Evolutionary conservation across 2,329 filamentous ascomycete genomes (phyloP).

Genomic region (Penicillium hordei): DNA sequence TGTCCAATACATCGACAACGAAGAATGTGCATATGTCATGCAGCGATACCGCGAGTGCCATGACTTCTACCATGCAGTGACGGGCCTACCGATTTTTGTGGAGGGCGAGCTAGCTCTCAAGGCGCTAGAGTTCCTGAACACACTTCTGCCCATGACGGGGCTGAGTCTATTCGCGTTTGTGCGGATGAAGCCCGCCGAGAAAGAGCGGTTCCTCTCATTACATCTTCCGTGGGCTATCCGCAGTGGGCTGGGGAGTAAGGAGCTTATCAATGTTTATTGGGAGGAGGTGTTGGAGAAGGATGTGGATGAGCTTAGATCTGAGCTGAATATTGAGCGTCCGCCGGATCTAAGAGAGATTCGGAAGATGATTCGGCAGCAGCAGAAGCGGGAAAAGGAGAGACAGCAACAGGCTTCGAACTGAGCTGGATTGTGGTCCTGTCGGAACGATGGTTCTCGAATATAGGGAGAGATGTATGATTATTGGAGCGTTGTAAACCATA

Average conservation of each 20-base stretch:
- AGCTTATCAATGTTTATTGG: constrained; percentile 97
- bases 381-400: constrained; percentile 61
- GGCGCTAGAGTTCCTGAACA: constrained; percentile 96
- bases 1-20: constrained; percentile 90
- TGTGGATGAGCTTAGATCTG: constrained; percentile 69
- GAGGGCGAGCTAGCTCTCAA: constrained; percentile 98
- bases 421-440: not conserved
- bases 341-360: constrained; percentile 80
- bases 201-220: constrained; percentile 61
- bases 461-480: constrained; percentile 20
- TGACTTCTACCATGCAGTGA: constrained; percentile 96
- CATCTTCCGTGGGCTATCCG: constrained; percentile 85
- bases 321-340: constrained; percentile 82
- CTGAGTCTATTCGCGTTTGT: constrained; percentile 73
- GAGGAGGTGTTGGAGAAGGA: constrained; percentile 88
- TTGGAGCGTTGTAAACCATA: constrained; percentile 10
- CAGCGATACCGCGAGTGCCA: constrained; percentile 96
- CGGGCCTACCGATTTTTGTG: constrained; percentile 83
- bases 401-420: constrained; percentile 23
- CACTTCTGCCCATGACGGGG: constrained; percentile 90
- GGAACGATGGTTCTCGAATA: not conserved
- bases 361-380: constrained; percentile 67
- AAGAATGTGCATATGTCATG: constrained; percentile 97
- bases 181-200: constrained; percentile 62
- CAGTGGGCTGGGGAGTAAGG: constrained; percentile 73